Percentiles rank a stretch among this genome's conserved stretches.
Conservation (phyloP, 75 land plant genomes). For the Sequoiadendron giganteum region DNA sequence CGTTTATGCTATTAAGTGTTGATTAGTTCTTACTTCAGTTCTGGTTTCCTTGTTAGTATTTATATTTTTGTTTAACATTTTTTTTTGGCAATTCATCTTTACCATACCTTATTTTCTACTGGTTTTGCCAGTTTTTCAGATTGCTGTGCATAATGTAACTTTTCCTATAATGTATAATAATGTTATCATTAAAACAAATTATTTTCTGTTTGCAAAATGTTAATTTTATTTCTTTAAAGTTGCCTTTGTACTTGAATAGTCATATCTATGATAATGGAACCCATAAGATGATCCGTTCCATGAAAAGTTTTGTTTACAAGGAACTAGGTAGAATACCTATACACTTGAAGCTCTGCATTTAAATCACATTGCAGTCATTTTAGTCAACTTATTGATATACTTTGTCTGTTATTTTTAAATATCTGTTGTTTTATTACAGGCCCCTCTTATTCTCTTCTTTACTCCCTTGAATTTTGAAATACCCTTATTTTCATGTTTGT, state of each 20-base stretch:
- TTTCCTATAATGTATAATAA: no score
- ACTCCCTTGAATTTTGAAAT: neutral
- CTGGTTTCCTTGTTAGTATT: no score
- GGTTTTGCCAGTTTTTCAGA: no score
- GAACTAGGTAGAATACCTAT: neutral
- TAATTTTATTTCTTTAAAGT: neutral
- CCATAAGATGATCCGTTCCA: neutral
- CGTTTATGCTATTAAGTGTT: neutral
- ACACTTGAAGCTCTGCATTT: neutral
- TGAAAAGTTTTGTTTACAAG: neutral
- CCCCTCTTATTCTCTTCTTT: neutral
- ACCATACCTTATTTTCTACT: no score
- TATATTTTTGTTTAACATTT: no score
- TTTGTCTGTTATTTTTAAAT: neutral
- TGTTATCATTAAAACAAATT: no score
- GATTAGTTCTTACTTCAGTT: no score
- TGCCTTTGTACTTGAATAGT: neutral
- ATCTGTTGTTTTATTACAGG: neutral
- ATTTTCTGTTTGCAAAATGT: neutral
- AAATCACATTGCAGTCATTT: neutral
- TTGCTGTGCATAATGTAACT: no score
- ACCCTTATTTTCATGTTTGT: no score
- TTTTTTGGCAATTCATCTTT: no score
- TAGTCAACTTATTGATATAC: neutral
- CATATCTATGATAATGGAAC: neutral